Evolutionary conservation across 2,329 filamentous ascomycete genomes (phyloP).

Genomic region (Scopulariopsis brevicaulis): DNA sequence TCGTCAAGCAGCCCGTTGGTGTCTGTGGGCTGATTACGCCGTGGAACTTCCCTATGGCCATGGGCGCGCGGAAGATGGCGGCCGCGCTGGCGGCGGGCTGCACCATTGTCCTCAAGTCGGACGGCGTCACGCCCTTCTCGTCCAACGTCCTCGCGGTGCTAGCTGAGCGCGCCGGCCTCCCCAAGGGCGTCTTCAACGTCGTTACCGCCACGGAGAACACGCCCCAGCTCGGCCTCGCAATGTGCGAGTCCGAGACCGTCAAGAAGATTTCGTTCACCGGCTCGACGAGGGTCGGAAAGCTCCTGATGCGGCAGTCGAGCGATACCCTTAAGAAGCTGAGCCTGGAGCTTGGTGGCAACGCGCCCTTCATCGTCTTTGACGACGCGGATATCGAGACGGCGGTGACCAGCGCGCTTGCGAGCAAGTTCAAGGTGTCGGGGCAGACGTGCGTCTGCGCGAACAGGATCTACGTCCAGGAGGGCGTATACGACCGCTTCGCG

Average conservation of each 20-base stretch:
- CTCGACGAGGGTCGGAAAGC: slow-evolving; percentile 55
- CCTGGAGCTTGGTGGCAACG: slow-evolving; percentile 88
- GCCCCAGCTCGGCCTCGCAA: slow-evolving; percentile 47
- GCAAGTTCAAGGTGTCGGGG: slow-evolving; percentile 88
- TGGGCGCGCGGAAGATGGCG: slow-evolving; percentile 61
- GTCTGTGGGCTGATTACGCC: slow-evolving; percentile 77
- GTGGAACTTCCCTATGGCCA: slow-evolving; percentile 79
- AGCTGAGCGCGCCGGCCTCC: slow-evolving; percentile 79
- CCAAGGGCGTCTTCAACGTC: slow-evolving; percentile 83
- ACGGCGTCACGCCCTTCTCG: slow-evolving; percentile 85
- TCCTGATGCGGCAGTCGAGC: slow-evolving; percentile 82
- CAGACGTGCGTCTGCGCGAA: slow-evolving; percentile 94
- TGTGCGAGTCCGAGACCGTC: slow-evolving; percentile 61
- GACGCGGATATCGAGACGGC: slow-evolving; percentile 83
- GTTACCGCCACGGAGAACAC: slow-evolving; percentile 69
- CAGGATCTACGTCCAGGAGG: slow-evolving; percentile 67
- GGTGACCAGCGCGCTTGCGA: slow-evolving; percentile 69
- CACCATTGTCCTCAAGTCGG: slow-evolving; percentile 85
- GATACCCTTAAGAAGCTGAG: slow-evolving; percentile 73
- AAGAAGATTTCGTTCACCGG: slow-evolving; percentile 95
- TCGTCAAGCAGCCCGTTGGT: slow-evolving; percentile 73
- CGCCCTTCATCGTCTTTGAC: slow-evolving; percentile 94
- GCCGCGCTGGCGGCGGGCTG: slow-evolving; percentile 90
- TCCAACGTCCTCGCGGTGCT: slow-evolving; percentile 81
- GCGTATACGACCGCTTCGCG: slow-evolving; percentile 67